Conservation (phyloP, 2,329 filamentous ascomycete genomes). For the Diplodia mutila region DNA sequence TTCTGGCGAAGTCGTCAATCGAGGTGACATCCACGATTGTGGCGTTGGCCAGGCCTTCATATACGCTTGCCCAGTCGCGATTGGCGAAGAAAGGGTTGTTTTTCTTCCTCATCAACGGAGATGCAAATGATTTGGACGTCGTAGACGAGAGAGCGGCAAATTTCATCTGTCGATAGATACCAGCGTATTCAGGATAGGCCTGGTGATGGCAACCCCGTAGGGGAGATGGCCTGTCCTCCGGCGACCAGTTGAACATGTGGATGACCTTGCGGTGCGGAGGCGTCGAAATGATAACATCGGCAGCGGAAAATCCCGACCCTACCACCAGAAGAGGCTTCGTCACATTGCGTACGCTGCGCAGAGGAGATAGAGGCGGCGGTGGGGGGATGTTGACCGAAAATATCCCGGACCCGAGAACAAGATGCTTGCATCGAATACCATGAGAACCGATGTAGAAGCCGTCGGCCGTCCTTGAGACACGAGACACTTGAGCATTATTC, state of each 20-base stretch:
- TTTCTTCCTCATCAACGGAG: conserved; percentile 35
- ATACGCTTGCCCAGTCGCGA: conserved; percentile 55
- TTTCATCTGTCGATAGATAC: conserved; percentile 64
- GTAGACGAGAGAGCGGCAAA: conserved; percentile 44
- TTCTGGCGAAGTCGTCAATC: conserved; percentile 30
- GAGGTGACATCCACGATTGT: conserved; percentile 47
- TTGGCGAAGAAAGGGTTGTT: conserved; percentile 52
- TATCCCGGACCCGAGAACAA: conserved; percentile 63
- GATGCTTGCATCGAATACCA: conserved; percentile 57
- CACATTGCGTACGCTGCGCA: conserved; percentile 39
- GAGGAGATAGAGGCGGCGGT: conserved; percentile 52
- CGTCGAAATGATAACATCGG: conserved; percentile 63
- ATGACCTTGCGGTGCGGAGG: conserved; percentile 56
- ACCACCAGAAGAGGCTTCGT: conserved; percentile 57
- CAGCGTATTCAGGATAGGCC: conserved; percentile 66
- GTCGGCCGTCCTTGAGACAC: conserved; percentile 49
- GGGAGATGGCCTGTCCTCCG: conserved; percentile 59
- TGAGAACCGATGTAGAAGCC: conserved; percentile 58
- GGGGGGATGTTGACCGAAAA: conserved; percentile 60
- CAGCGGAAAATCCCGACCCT: conserved; percentile 65
- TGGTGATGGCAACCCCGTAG: conserved; percentile 62
- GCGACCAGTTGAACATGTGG: conserved; percentile 65
- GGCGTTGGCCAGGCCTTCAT: conserved; percentile 61
- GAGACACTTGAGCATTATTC: conserved; percentile 47
- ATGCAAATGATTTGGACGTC: conserved; percentile 23